phyloP scores from a whole-genome alignment of 345 rosid species.

The Angophora floribunda region DNA sequence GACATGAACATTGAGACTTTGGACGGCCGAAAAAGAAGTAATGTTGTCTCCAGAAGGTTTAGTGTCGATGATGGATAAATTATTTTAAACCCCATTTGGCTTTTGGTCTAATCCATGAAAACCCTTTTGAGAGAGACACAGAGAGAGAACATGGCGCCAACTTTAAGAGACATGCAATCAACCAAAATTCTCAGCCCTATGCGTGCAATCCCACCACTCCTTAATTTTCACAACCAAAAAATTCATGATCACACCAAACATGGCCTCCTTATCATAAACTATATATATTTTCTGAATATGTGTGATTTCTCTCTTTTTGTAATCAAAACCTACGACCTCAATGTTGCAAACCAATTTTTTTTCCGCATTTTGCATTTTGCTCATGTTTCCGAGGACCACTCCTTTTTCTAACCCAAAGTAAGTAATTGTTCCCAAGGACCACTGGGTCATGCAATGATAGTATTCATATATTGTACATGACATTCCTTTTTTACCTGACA shows the following conservation, averaged over 20 bases:
- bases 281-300: background rate
- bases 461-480: background rate
- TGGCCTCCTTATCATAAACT: background rate
- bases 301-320: background rate
- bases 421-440: background rate
- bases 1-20: conserved; percentile 5
- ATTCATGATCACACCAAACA: background rate
- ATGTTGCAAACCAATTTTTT: background rate
- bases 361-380: background rate
- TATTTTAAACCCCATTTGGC: background rate
- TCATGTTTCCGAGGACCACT: background rate
- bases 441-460: background rate
- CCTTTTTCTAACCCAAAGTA: background rate
- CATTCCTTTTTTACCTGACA: background rate
- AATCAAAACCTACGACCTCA: conserved; percentile 5
- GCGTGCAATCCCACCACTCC: background rate
- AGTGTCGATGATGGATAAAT: background rate
- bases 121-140: background rate
- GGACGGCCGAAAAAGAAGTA: conserved; percentile 1
- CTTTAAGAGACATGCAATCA: conserved; percentile 20
- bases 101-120: background rate
- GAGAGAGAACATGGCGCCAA: conserved; percentile 13
- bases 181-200: background rate
- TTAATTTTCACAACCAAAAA: background rate
- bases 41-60: background rate